Base-by-base conservation (phyloP, 1,139 yeast species). In the Debaryomycetaceae sp. region DNA sequence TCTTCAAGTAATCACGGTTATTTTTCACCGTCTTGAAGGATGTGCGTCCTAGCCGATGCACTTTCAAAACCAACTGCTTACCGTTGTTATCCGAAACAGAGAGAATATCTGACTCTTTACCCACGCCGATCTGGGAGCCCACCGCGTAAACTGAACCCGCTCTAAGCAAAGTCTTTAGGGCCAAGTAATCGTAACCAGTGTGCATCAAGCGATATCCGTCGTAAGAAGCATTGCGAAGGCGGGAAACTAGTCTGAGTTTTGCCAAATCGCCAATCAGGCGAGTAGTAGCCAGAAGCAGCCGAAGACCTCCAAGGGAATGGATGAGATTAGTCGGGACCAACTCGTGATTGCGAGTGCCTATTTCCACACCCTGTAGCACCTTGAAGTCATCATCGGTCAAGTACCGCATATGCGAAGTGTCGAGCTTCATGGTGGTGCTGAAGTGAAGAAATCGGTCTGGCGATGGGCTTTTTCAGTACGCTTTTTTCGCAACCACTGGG, bases 61-160 rank as follows among this genome's bases (percentile, higher is more conserved):
- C 79, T 54, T 90, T 90, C 47, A 92, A 53, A 10, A 87, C 95
- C 44, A 70, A 71, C 35, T 73, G 72, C 12, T 49, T 51, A 1
- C 93, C 93, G 16, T 66, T 49, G 8, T 68, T 59, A 44, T 81
- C 90, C 34, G 81, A 77, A 1, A 82, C 87, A n/a, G 90, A 70
- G 51, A 79, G 86, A 44, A 90, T 87, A 56, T 90, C 98, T 4
- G 96, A 85, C 52, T 90, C 98, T 51, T 90, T 90, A 45, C 98
- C 98, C 29, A 92, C 95, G 33, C 98, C 98, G 43, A 90, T 86
- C 15, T 81, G 83, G 26, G 78, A 68, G 13, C 95, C 97, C 10
- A 90, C 73, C 2, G 92, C 79, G 43, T 77, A 77, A 7, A 90
- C 52, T 0, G 85, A 66, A 28, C 77, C 74, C 40, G 87, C 67